These are phyloP conservation scores for Leccinellum albellum DNA, from an alignment of 768 basidiomycete genomes.

Conservation along the genomic window DNA sequence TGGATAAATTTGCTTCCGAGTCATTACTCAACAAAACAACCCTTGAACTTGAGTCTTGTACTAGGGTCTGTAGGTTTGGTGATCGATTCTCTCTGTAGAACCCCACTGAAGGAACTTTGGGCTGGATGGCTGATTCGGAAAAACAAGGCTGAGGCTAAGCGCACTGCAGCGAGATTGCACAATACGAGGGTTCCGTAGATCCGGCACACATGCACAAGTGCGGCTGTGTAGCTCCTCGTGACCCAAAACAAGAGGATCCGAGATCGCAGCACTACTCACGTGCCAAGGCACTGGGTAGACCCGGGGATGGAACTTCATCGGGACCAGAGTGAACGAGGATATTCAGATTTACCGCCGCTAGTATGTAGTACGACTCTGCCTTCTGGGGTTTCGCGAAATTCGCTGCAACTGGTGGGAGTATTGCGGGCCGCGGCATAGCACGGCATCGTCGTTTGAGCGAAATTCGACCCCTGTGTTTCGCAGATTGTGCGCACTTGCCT, in stretches of 20 bases:
- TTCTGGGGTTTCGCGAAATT: no score
- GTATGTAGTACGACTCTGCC: no score
- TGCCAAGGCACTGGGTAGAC: not conserved
- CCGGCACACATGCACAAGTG: not conserved
- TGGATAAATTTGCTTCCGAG: not conserved
- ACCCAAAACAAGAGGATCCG: not conserved
- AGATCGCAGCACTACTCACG: not conserved
- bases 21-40: not conserved
- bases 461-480: not conserved
- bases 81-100: not conserved
- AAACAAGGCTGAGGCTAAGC: not conserved
- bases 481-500: conserved; percentile 1
- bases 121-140: not conserved
- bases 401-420: no score
- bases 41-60: no score
- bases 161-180: not conserved
- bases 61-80: not conserved
- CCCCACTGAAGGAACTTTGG: no score
- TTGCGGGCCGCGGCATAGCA: not conserved
- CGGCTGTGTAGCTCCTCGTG: not conserved
- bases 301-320: not conserved
- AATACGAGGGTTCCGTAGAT: not conserved
- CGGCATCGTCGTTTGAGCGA: not conserved
- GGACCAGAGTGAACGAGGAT: not conserved
- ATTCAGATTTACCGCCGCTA: not conserved